Base-by-base conservation (phyloP, 2,329 filamentous ascomycete species). In the Penicillium sp. region DNA sequence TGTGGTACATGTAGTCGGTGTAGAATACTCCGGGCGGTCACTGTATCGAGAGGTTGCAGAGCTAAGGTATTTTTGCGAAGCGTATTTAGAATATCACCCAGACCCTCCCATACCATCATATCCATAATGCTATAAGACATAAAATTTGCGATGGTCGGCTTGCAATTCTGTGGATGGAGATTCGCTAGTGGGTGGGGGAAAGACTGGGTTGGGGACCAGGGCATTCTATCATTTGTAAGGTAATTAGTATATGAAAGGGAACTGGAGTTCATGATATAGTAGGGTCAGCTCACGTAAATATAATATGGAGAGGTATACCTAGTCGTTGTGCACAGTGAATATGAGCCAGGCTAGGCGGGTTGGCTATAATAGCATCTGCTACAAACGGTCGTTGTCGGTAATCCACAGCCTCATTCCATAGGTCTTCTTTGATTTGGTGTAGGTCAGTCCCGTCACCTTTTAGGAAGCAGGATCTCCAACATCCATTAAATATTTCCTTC, bases 71-170 rank as follows among this genome's bases (percentile, higher is more conserved):
- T 87, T 62, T 88, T 86, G 52, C 93, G 83, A 68, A 96, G 96
- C 13, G 86, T 84, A 69, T 98, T 97, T 70, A 97, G 93, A 9
- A 97, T 80, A 73, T 97, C 93, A 37, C 93, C 93, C 5, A 96
- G 77, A 0, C 91, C 92, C 74, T 96, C 91, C 91, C 91, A 96
- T 13, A 91, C 93, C 82, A 96, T 86, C 84, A 96, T 90, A 64
- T 96, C 92, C 2, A 96, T 89, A 22, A 96, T 79, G 0, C 88
- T 86, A 67, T 96, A 96, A 0, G 89, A 90, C 56, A 96, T 81
- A 68, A 90, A 93, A 65, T 95, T 96, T 1, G 90, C 89, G 57
- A 91, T 82, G 19, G 84, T 84, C 6, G 85, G 80, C 65, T 95
- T 90, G 1, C 89, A 88, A 64, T 91, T 91, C 0, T 87, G 86